Evolutionary conservation across 495 filamentous ascomycete genomes (phyloP), one percentile per base, ranked within the genome.

Genomic region (Terfezia boudieri): DNA sequence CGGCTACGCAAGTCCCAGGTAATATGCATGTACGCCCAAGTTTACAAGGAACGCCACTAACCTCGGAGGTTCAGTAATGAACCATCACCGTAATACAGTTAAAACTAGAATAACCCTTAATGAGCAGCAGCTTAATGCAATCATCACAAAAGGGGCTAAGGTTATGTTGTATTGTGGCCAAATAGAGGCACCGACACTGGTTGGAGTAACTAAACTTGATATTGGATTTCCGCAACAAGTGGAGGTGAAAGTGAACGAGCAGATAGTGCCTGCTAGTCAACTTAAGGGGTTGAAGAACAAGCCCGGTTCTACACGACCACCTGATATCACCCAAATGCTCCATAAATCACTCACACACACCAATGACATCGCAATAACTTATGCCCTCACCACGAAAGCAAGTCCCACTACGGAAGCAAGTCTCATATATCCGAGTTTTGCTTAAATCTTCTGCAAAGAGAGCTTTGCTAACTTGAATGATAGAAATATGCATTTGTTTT

Each of bases 211-310:
- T 2, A 46, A 46, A 20, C 14, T 46, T 14, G 87, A 96, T 56
- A 79, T 96, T 37, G 71, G 83, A 1, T 98, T 98, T 59, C 90
- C 90, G 0, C 77, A 87, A 57, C 86, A 94, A 68, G 79, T 88
- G 22, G 90, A 95, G 66, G 71, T 98, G 49, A 88, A 87, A 63
- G 79, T 92, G 38, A 96, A 96, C 61, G 74, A 79, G 23, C 84
- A 92, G 51, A 73, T 93, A 56, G 56, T 65, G 10, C 53, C 59
- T 49, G 92, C 90, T 61, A 78, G 81, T 11, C 96, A 94, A 62
- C 73, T 90, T 51, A 82, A 88, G 56, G 90, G 90, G 3, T 68
- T 98, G 53, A 98, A 98, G 66, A 94, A 93, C 65, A 89, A 87
- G 62, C 83, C 90, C 9, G 90, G 90, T 23, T 89, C 90, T 35